Percentiles rank a stretch among this genome's conserved stretches.
These are phyloP conservation scores for Marchantia polymorpha DNA, from an alignment of 225 moss, liverwort and hornwort genomes.

Conservation along the genomic window DNA sequence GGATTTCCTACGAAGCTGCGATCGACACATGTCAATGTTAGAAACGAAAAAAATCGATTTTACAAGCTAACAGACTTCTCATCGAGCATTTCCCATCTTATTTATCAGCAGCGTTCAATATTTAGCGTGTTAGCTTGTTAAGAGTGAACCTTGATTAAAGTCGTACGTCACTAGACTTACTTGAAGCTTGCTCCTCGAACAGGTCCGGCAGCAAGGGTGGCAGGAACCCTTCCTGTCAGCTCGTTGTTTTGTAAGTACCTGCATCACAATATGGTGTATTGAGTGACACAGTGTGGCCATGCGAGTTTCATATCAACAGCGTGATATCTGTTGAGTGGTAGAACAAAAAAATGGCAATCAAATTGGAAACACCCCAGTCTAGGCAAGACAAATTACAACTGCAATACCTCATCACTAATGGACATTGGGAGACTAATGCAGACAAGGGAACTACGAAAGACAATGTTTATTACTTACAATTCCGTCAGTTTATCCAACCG, in stretches of 20 bases:
- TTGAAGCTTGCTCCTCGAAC: conserved; percentile 73
- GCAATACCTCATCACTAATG: neutral
- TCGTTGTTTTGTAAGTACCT: conserved; percentile 79
- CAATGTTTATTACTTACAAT: conserved; percentile 50
- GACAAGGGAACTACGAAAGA: neutral
- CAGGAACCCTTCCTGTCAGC: conserved; percentile 71
- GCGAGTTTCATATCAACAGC: too few relatives aligned
- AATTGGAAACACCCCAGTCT: too few relatives aligned
- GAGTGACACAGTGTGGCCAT: too few relatives aligned
- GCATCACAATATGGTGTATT: neutral
- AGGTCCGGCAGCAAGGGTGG: conserved; percentile 66
- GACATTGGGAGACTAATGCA: neutral
- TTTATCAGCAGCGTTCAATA: neutral
- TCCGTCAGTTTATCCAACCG: conserved; percentile 49
- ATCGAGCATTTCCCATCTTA: too few relatives aligned
- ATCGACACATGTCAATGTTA: neutral
- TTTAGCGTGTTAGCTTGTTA: neutral
- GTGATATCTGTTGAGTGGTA: too few relatives aligned
- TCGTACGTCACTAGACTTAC: conserved; percentile 30
- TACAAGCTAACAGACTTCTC: neutral
- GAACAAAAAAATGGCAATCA: too few relatives aligned
- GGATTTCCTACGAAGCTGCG: conserved; percentile 74
- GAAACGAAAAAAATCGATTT: neutral
- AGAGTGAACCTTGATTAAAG: too few relatives aligned
- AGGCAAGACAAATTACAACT: neutral